Base-by-base conservation (phyloP, 23 red algal genomes). In the Pyropia haitanensis region DNA sequence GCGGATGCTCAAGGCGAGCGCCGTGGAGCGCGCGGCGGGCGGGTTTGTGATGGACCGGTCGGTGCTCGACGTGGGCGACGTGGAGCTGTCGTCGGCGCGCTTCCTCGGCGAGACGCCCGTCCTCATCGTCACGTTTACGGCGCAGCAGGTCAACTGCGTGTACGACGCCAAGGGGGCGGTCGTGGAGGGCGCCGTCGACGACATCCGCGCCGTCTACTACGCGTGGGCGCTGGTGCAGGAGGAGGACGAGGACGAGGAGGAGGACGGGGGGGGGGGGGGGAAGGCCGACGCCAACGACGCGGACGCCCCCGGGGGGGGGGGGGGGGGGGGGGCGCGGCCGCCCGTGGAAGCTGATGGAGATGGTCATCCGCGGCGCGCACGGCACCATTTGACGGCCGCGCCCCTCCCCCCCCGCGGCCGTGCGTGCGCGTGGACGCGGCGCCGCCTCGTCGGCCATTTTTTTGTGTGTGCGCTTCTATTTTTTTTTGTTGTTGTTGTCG, bases 71-170 rank as follows among this genome's bases (percentile, higher is more conserved):
- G 60, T 96, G 18, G 58, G 78, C 56, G 76, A 96, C 44, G 85
- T 96, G 14, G 83, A 89, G 61, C 72, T 96, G 58, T 82, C 82
- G 28, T 73, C 92, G 14, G 92, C 58, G 2, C 61, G 74, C 39
- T 76, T 96, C 19, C 49, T 96, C 13, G 81, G 90, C 28, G 92
- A 90, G 23, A 61, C 72, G 3, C 92, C 92, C 3, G 92, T 96
- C 23, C 77, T 96, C 56, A 96, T 96, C 80, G 81, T 96, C 27
- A 73, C 78, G n/a, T 96, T 96, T 60, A 78, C 82, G 32, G 75
- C 85, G 54, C 92, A 96, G 68, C 92, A 96, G 67, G 90, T 96
- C 71, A 88, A 96, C 69, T 96, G 92, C 61, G 46, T 96, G 58
- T 61, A 85, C 3, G 69, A 96, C 58, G 63, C 64, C 3, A 39